phyloP scores from a whole-genome alignment of 257 asterid species.

The Penstemon eatonii region DNA sequence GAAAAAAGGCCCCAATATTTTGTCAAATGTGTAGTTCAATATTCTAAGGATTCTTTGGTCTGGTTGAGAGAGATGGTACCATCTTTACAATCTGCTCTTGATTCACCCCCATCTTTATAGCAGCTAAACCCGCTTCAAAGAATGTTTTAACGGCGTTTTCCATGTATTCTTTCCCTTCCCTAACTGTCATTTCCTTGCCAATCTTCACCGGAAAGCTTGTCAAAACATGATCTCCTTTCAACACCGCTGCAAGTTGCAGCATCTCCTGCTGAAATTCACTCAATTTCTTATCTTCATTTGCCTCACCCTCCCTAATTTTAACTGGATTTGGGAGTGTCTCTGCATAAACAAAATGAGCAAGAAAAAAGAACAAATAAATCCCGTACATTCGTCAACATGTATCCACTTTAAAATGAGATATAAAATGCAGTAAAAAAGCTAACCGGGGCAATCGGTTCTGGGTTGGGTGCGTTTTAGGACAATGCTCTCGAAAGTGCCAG shows the following conservation, averaged over 20 bases:
- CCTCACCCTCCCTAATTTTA: conserved; percentile 57
- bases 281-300: conserved; percentile 66
- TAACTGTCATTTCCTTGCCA: conserved; percentile 65
- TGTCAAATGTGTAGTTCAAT: neutral
- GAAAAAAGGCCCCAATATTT: neutral
- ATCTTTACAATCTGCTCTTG: conserved; percentile 65
- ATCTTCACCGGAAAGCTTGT: conserved; percentile 45
- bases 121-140: conserved; percentile 72
- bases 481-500: conserved; percentile 73
- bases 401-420: neutral
- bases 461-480: conserved; percentile 51
- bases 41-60: conserved; percentile 29
- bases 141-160: conserved; percentile 59
- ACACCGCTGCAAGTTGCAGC: conserved; percentile 75
- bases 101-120: conserved; percentile 59
- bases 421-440: neutral
- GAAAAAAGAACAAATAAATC: too few species aligned
- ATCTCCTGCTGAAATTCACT: conserved; percentile 86
- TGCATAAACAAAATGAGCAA: conserved; percentile 15
- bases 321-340: conserved; percentile 62
- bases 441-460: conserved; percentile 89
- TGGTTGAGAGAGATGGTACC: conserved; percentile 80
- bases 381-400: too few species aligned
- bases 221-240: conserved; percentile 69
- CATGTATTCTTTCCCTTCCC: conserved; percentile 68